Evolutionary conservation across 192 early-diverging fungal genomes (phyloP), one percentile per base, ranked within the genome.

Genomic region (Funneliformis mosseae): DNA sequence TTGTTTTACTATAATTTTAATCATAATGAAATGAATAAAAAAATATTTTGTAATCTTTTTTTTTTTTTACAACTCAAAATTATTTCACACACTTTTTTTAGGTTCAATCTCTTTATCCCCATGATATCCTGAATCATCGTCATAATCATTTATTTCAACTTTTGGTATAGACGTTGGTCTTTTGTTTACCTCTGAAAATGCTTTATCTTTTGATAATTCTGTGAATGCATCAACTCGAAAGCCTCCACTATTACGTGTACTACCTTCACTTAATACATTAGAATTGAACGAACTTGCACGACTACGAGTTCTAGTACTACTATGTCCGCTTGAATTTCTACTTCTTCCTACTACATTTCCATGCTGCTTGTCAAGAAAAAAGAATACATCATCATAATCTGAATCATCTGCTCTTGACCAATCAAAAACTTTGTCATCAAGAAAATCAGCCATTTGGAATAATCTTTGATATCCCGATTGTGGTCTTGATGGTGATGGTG

Each of bases 351-450:
- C 81, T 43, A 84, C 80, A 21, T 79, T 76, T 14, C 85, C 84
- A 59, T 84, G 78, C 2, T 79, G 67, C 48, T 84, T 79, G 71
- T 89, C 89, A 33, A 91, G 60, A 74, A 89, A 89, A 74, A 86
- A 89, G 43, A 87, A 86, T 5, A 83, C 83, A 69, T 89, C 90
- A 66, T 91, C 90, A 9, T 84, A 80, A 80, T 91, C 90, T 16
- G 87, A 86, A 77, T 77, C 60, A 23, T 89, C 90, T 28, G 84
- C 86, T 6, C 76, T 76, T 62, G 85, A 83, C 90, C 88, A 91
- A 41, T 89, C 84, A 62, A 91, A 91, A 3, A 87, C 83, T 62
- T 88, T 85, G 78, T 91, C 88, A 61, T 87, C 87, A 64, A 84
- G 75, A 87, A 80, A 89, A 72, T 88, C 83, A 81, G 77, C 82